These are phyloP conservation scores for Geotrichum histeridarum DNA, from an alignment of 1,139 yeast genomes.

Conservation along the genomic window DNA sequence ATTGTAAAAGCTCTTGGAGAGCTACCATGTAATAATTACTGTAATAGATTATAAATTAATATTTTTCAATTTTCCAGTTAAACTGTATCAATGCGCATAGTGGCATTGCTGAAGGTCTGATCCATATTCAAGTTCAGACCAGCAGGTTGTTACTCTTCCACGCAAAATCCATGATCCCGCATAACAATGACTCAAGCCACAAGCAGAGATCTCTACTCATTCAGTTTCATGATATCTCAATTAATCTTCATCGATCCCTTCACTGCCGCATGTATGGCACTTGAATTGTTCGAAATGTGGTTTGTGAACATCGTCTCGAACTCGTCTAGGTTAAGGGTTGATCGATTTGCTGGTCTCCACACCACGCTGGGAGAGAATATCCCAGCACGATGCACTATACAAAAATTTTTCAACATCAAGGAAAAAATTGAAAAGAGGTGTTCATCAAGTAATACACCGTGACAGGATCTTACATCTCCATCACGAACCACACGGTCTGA, in stretches of 20 bases:
- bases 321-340: neutral
- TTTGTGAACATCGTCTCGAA: neutral
- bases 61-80: neutral
- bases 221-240: too few species aligned
- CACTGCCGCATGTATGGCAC: too few species aligned
- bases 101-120: neutral
- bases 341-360: neutral
- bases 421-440: constrained; percentile 1
- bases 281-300: too few species aligned
- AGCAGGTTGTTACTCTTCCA: neutral
- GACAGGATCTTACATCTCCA: neutral
- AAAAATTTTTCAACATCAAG: constrained; percentile 8
- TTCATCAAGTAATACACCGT: neutral
- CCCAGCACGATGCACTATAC: neutral
- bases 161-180: neutral
- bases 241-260: too few species aligned
- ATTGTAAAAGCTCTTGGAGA: neutral
- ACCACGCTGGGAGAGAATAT: neutral
- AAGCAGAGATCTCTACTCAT: neutral
- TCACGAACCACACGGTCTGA: constrained; percentile 2
- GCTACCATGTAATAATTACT: neutral
- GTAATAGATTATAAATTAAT: neutral
- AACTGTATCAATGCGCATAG: neutral
- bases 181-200: too few species aligned
- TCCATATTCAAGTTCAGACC: too few species aligned